Evolutionary conservation across 78 protist genomes (phyloP).

Genomic region (Andalucia godoyi): DNA sequence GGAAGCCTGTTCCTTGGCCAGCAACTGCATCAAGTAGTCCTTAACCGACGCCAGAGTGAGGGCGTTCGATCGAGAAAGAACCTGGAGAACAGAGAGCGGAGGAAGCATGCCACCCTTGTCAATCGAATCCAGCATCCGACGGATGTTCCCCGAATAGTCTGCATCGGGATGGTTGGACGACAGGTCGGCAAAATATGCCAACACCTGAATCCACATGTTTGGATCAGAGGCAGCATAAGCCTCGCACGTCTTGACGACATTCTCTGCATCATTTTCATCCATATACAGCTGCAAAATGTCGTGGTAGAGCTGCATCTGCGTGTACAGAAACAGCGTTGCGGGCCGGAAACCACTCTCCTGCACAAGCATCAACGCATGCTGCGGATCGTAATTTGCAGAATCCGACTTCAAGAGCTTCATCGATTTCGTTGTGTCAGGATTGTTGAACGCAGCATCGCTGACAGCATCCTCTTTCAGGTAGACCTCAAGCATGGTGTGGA

Average conservation of each 20-base stretch:
- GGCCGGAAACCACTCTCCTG: conserved; percentile 42
- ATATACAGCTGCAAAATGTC: conserved; percentile 64
- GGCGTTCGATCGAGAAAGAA: conserved; percentile 10
- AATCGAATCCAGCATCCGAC: conserved; percentile 16
- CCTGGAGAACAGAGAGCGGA: conserved; percentile 77
- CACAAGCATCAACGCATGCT: conserved; percentile 74
- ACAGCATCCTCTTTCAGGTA: conserved; percentile 45
- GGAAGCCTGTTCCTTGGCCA: conserved; percentile 31
- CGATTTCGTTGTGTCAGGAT: background rate
- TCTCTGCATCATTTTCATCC: conserved; percentile 41
- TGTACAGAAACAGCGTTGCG: conserved; percentile 66
- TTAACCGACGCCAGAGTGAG: conserved; percentile 10
- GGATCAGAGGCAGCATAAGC: conserved; percentile 46
- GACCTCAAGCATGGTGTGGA: conserved; percentile 71
- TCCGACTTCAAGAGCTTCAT: background rate
- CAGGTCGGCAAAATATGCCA: conserved; percentile 54
- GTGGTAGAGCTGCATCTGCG: conserved; percentile 29
- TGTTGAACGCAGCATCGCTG: background rate
- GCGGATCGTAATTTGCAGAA: conserved; percentile 12
- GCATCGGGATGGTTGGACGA: background rate
- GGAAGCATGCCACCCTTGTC: conserved; percentile 65
- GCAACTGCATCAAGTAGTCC: conserved; percentile 45
- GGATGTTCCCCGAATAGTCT: conserved; percentile 8
- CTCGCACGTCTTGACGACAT: conserved; percentile 48
- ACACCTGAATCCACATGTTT: conserved; percentile 77